Conservation (phyloP, 495 filamentous ascomycete genomes). For the Xylaria venustula region DNA sequence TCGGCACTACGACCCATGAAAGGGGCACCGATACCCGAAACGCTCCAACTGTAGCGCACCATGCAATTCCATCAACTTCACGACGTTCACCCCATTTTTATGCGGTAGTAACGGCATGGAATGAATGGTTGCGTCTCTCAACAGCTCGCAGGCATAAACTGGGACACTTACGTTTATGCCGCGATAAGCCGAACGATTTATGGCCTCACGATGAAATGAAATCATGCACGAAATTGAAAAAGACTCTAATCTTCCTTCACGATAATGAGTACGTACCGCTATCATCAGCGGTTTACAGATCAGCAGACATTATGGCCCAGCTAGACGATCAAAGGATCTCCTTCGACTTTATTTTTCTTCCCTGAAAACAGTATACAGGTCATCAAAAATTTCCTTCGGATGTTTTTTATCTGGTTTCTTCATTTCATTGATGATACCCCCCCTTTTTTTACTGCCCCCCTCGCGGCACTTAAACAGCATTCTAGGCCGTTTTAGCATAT, state of each 20-base stretch:
- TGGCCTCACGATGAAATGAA: conserved; percentile 13
- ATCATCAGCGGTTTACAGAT: not conserved
- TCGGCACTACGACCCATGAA: not conserved
- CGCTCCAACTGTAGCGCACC: not conserved
- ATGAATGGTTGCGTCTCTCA: not conserved
- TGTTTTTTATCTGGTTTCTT: not conserved
- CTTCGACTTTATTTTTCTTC: not conserved
- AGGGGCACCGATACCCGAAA: not conserved
- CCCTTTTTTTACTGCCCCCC: conserved; percentile 16
- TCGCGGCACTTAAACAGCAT: conserved; percentile 1
- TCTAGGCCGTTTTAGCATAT: not conserved
- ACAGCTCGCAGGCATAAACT: not conserved
- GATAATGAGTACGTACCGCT: conserved; percentile 8
- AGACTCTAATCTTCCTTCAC: conserved; percentile 2
- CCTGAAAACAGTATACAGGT: not conserved
- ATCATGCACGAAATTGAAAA: not conserved
- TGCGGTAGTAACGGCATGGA: not conserved
- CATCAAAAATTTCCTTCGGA: not conserved
- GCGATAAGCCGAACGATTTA: conserved; percentile 8
- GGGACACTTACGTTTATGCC: not conserved
- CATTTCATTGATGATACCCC: conserved; percentile 27
- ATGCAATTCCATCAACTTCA: not conserved
- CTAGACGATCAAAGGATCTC: not conserved
- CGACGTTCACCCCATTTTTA: not conserved
- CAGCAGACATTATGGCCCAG: not conserved